Conservation (phyloP, 2,329 filamentous ascomycete genomes). For the Sclerotinia borealis region DNA sequence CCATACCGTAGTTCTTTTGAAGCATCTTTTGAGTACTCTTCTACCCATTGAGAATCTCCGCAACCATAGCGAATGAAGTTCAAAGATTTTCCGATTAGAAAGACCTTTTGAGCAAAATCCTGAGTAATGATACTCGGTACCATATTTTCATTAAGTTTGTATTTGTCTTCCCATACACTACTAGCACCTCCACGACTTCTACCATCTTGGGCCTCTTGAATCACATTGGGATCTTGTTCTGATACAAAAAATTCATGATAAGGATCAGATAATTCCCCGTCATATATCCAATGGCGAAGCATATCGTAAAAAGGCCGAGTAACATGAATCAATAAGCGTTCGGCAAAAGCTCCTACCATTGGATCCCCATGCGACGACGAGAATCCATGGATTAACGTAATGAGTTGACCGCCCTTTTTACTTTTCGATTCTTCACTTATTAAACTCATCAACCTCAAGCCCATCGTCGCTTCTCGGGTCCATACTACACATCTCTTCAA, state of each 20-base stretch:
- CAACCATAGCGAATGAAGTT: slow-evolving; percentile 98
- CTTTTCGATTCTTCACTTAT: slow-evolving; percentile 87
- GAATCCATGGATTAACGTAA: slow-evolving; percentile 88
- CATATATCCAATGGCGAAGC: slow-evolving; percentile 94
- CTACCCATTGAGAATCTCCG: slow-evolving; percentile 89
- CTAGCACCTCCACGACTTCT: slow-evolving; percentile 58
- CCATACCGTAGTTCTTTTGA: slow-evolving; percentile 90
- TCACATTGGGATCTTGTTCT: slow-evolving; percentile 60
- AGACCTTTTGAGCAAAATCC: slow-evolving; percentile 94
- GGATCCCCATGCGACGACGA: slow-evolving; percentile 92
- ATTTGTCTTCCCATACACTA: slow-evolving; percentile 98
- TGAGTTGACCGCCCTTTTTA: slow-evolving; percentile 83
- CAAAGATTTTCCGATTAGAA: slow-evolving; percentile 92
- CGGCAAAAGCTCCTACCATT: slow-evolving; percentile 87
- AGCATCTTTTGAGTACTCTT: slow-evolving; percentile 86
- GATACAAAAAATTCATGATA: slow-evolving; percentile 93
- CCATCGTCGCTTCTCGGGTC: slow-evolving; percentile 96
- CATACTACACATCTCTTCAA: slow-evolving; percentile 93
- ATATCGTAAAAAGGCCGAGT: slow-evolving; percentile 96
- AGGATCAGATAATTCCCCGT: slow-evolving; percentile 94
- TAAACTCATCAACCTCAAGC: slow-evolving; percentile 82
- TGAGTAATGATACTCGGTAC: slow-evolving; percentile 88
- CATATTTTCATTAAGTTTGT: slow-evolving; percentile 77
- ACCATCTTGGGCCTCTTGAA: slow-evolving; percentile 40
- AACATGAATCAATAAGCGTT: slow-evolving; percentile 77